Evolutionary conservation across 371 early-diverging fungal species (phyloP), one percentile per base, ranked within the genome.

Genomic region (Syncephalis plumigaleata): DNA sequence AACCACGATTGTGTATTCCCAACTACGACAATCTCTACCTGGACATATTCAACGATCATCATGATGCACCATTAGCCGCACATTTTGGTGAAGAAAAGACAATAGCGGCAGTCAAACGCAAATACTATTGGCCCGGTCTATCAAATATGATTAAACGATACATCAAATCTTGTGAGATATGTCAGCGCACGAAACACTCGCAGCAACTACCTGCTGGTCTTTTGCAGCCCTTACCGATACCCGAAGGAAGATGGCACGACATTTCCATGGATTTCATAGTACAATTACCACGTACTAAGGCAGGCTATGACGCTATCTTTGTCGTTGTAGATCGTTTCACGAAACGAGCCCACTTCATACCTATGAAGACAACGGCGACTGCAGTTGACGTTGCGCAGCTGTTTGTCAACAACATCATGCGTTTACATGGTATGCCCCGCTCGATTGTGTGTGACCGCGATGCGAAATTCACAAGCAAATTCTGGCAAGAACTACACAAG

Each of bases 241-340:
- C 74, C 0, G 56, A 58, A 0, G 5, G 24, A 0, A 66, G 57
- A 4, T 72, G 68, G 71, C 38, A 57, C 0, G 63, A 61, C 3
- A 59, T 68, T 21, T 49, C 64, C 0, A 53, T 73, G 25, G 72
- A 75, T 42, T 75, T 75, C 25, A 65, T 74, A 9, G 56, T 55
- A 0, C 59, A 57, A 4, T 54, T 74, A 17, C 31, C 31, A 31
- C 31, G 31, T 11, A 31, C 31, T 73, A 51, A 56, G 0, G 13
- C 20, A 0, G 57, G 53, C 0, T 66, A 21, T 42, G 60, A 60
- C 17, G 44, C 63, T 3, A 67, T 71, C 15, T 46, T 53, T 0
- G 67, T 66, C 9, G 39, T 70, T 37, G 71, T 71, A 5, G 61
- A 66, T 49, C 48, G 64, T 1, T 47, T 65, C 0, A 59, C 72